Base-by-base conservation (phyloP, 208 protist species). In the Histomonas meleagridis region DNA sequence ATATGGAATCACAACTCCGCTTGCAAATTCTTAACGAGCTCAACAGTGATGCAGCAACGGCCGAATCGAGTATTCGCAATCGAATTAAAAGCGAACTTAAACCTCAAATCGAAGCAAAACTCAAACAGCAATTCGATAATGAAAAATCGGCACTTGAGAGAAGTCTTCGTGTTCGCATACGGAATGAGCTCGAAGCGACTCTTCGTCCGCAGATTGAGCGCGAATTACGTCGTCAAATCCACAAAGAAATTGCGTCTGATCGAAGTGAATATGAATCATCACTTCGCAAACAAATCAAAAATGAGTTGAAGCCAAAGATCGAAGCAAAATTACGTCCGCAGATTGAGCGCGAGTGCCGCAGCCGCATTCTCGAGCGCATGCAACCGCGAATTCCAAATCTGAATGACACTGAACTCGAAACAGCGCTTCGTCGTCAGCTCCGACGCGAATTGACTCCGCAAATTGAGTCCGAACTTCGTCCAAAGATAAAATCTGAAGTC, bases 341-440 rank as follows among this genome's bases (percentile, higher is more conserved):
- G 40, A 72, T 72, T 72, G 32, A 40, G 40, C 32, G 40, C 7
- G 65, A 72, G n/a, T 32, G 32, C 26, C n/a, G n/a, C n/a, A n/a
- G n/a, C n/a, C 93, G 46, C 28, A 40, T 72, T 43, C 9, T 32
- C 9, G 76, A 79, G 28, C 94, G 92, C 32, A 26, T 72, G 32
- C 21, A 28, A 10, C 65, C 65, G 18, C 65, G 40, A 40, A 32
- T 69, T 5, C 23, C 18, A 69, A 28, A n/a, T 7, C 23, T 35
- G 3, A 32, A 35, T n/a, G 62, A 69, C 18, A 28, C 5, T 4
- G 5, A 7, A 69, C 18, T 69, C 14, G 62, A 69, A 69, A 28
- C 62, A 32, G 5, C 9, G 18, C 62, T 69, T n/a, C 9, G 62
- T 32, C 9, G 5, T 69, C 32, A 12, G 23, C 7, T 69, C 9